Evolutionary conservation across 129 eudicot genomes (phyloP), one percentile per base, ranked within the genome.

Genomic region (Ambrosia trifida): DNA sequence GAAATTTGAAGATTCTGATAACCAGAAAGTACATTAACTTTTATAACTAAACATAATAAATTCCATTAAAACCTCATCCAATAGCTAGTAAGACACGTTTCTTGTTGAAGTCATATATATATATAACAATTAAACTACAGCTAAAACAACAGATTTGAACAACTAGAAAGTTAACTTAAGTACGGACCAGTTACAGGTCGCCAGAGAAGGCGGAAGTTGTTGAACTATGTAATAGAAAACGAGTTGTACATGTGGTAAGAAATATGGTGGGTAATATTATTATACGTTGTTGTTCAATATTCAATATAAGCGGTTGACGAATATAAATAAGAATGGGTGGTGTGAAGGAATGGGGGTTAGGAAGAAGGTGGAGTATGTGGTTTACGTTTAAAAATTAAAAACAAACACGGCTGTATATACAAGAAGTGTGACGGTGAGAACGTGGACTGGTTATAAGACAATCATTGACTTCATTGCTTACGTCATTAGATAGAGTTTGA

Each of bases 201-300:
- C 56, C 57, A 10, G 57, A 50, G 57, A 50, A 18, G 57, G 16
- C 8, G 20, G 57, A 47, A 3, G 5, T 47, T 47, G 17, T 36
- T 5, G n/a, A n/a, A n/a, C n/a, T n/a, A n/a, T n/a, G n/a, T n/a
- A n/a, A n/a, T n/a, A n/a, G n/a, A n/a, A n/a, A n/a, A n/a, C n/a
- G n/a, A n/a, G n/a, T 57, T 57, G 36, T 24, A 57, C 64, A 18
- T 53, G 61, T 54, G 33, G 61, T 54, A 54, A 5, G 44, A 40
- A 1, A 6, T 5, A 10, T 6, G 44, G 2, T 49, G 18, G 17
- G 54, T 46, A 46, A 12, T 45, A 45, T 45, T 45, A 11, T 45
- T 45, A 45, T 5, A 4, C 11, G 1, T 45, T 2, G 16, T 12
- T n/a, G n/a, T 45, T 2, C 3, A n/a, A n/a, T n/a, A 10, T 45